These are phyloP conservation scores for Vishniacozyma victoriae DNA, from an alignment of 768 basidiomycete genomes.

Conservation along the genomic window DNA sequence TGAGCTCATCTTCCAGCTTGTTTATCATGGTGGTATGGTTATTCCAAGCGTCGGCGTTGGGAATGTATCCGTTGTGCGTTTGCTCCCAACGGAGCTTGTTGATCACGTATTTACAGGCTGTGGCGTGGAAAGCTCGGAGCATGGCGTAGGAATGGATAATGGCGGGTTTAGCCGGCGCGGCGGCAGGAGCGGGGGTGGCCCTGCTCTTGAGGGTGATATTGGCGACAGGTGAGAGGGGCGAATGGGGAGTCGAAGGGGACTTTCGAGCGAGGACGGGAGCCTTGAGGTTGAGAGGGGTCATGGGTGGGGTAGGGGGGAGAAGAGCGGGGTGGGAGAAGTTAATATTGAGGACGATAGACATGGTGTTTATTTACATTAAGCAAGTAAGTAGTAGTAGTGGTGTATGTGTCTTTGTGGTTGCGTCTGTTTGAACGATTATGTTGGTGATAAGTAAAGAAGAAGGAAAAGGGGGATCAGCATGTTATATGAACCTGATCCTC, in stretches of 20 bases:
- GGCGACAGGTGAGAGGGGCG: slow-evolving; percentile 8
- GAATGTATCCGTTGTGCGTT: slow-evolving; percentile 25
- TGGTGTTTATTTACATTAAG: slow-evolving; percentile 2
- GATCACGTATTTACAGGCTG: slow-evolving; percentile 26
- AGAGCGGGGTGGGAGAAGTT: slow-evolving; percentile 28
- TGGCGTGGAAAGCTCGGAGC: slow-evolving; percentile 26
- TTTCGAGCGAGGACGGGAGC: no score
- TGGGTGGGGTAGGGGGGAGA: slow-evolving; percentile 6
- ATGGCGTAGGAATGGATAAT: slow-evolving; percentile 19
- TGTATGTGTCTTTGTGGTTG: not conserved
- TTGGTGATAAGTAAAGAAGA: no score
- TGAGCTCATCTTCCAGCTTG: slow-evolving; percentile 32
- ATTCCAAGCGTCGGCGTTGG: slow-evolving; percentile 26
- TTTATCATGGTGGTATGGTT: slow-evolving; percentile 24
- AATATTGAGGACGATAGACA: slow-evolving; percentile 5
- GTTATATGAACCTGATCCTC: no score
- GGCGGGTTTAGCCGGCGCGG: slow-evolving; percentile 4
- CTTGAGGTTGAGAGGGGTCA: no score
- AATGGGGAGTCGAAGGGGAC: no score
- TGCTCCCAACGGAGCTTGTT: slow-evolving; percentile 35
- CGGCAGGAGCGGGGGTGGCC: not conserved
- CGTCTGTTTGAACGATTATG: not conserved
- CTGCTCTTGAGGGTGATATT: not conserved
- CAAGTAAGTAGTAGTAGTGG: not conserved
- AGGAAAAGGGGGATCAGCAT: no score